Percentiles rank a stretch among this genome's conserved stretches.
Conservation (phyloP, 202 grass and related monocot species). For the Eragrostis tef region DNA sequence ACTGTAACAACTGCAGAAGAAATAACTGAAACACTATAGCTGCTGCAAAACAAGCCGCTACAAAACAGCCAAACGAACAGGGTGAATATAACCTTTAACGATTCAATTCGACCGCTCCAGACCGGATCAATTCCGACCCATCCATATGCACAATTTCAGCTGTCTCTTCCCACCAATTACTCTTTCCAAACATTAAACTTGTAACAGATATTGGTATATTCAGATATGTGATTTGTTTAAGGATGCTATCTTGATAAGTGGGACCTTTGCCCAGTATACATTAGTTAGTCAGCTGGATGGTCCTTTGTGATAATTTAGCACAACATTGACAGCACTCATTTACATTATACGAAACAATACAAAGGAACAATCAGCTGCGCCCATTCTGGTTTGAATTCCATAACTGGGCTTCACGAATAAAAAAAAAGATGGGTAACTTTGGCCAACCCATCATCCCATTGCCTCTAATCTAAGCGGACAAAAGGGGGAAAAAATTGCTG, state of each 20-base stretch:
- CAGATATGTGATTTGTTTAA: not conserved
- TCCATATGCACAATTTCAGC: not conserved
- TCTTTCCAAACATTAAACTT: not conserved
- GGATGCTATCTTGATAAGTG: not conserved
- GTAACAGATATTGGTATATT: not conserved
- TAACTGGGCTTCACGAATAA: not conserved
- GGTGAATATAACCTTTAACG: not conserved
- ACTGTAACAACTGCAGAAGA: too few species aligned
- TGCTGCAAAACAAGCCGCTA: too few species aligned
- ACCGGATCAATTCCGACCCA: too few species aligned
- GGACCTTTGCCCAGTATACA: not conserved
- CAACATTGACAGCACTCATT: slow-evolving; percentile 19
- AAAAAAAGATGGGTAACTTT: slow-evolving; percentile 15
- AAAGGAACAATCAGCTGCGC: slow-evolving; percentile 26
- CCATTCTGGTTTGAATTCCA: slow-evolving; percentile 2
- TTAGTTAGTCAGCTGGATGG: slow-evolving; percentile 5
- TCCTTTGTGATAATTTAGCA: slow-evolving; percentile 41
- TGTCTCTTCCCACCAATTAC: not conserved
- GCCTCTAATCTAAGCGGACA: slow-evolving; percentile 32
- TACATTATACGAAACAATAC: slow-evolving; percentile 43
- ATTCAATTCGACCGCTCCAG: too few species aligned
- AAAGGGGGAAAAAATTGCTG: not conserved
- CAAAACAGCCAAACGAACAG: too few species aligned
- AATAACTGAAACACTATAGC: too few species aligned
- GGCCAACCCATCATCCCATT: slow-evolving; percentile 10